Evolutionary conservation across 129 eudicot species (phyloP).

Genomic region (Saposhnikovia divaricata): DNA sequence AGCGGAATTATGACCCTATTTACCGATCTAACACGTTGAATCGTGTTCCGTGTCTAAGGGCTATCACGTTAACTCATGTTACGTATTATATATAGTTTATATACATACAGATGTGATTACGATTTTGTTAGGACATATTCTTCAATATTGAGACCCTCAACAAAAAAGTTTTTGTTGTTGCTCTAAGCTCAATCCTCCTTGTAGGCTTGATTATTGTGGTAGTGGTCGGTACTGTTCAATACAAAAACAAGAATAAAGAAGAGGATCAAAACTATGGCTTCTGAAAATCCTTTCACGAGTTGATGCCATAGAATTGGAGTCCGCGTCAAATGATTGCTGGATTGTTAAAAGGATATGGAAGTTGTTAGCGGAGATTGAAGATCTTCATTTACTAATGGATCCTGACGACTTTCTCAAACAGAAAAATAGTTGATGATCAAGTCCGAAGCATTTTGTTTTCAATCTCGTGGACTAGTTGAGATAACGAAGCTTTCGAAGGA

Average conservation of each 20-base stretch:
- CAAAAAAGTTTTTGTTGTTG: neutral
- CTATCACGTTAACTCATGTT: too few relatives aligned
- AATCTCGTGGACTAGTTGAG: slow-evolving; percentile 48
- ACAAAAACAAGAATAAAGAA: neutral
- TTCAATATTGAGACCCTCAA: neutral
- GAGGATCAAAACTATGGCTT: neutral
- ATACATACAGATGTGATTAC: too few relatives aligned
- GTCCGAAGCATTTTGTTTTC: slow-evolving; percentile 62
- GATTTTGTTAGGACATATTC: neutral
- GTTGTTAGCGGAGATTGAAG: slow-evolving; percentile 40
- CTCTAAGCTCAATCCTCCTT: neutral
- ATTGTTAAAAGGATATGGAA: slow-evolving; percentile 59
- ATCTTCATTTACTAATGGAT: slow-evolving; percentile 68
- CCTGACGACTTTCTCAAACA: slow-evolving; percentile 62
- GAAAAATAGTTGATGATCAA: slow-evolving; percentile 51
- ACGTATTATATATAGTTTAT: too few relatives aligned
- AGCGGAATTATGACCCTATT: too few relatives aligned
- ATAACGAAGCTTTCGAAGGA: slow-evolving; percentile 56
- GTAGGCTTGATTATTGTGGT: neutral
- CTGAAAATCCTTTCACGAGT: slow-evolving; percentile 12
- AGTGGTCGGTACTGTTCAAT: neutral
- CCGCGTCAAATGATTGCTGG: slow-evolving; percentile 51
- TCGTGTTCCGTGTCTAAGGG: too few relatives aligned
- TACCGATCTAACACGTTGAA: too few relatives aligned
- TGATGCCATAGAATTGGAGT: slow-evolving; percentile 20